A percentile compares a stretch with the other conserved stretches of the same genome.
Evolutionary conservation across 257 asterid genomes (phyloP).

Genomic region (Solanum pinnatisectum): DNA sequence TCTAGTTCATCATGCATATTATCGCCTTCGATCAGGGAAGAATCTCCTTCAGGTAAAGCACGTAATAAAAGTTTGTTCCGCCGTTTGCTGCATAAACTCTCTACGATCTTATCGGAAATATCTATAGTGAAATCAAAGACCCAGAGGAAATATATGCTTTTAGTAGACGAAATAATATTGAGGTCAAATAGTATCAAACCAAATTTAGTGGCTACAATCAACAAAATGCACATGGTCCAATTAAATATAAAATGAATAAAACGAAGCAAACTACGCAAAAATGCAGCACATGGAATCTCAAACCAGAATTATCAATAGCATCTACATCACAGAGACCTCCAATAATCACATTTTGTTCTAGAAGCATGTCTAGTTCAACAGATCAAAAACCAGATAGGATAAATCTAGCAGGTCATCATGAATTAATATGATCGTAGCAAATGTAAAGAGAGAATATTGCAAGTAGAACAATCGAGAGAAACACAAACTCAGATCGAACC

Average conservation of each 20-base stretch:
- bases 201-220: neutral
- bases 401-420: neutral
- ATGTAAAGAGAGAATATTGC: neutral
- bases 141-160: neutral
- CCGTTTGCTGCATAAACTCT: constrained; percentile 74
- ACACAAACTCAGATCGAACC: neutral
- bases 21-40: constrained; percentile 52
- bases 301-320: neutral
- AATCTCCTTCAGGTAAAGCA: constrained; percentile 60
- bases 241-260: neutral
- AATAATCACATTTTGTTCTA: neutral
- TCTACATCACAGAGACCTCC: neutral
- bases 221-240: neutral
- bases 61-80: constrained; percentile 40
- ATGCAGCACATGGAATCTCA: neutral
- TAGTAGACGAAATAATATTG: neutral
- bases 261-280: neutral
- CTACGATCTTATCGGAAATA: constrained; percentile 87
- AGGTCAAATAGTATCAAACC: neutral
- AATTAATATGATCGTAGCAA: neutral
- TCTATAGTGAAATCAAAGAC: constrained; percentile 34
- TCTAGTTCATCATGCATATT: constrained; percentile 65
- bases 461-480: neutral
- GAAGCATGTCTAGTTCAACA: neutral
- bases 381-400: neutral